Base-by-base conservation (phyloP, 371 early-diverging fungal genomes). In the Circinella umbellata region DNA sequence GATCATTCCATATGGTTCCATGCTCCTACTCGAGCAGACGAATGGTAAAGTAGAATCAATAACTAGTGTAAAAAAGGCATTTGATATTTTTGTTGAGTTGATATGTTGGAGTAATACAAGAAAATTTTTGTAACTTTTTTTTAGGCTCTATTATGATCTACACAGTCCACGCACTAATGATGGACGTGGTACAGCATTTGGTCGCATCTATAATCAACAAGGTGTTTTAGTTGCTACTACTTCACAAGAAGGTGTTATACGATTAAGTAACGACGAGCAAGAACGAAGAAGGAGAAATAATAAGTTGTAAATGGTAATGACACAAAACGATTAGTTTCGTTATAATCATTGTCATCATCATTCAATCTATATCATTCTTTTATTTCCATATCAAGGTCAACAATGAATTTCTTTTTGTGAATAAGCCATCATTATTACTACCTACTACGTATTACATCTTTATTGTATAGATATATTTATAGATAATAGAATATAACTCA, bases 1-100 rank as follows among this genome's bases (percentile, higher is more conserved):
- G 95, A 95, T 79, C 96, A 96, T 70, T 82, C 91, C 10, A 89
- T 96, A 73, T 96, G 96, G 96, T 96, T 96, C 79, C 96, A 97
- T 72, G 89, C 86, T 68, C 90, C 93, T 0, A 92, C 94, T 77
- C 82, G 92, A 34, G 94, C 94, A 5, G 96, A 96, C 74, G 95
- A 97, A 61, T 96, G 93, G 93, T 82, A 76, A 75, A 61, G 6
- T 9, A 42, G 6, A 42, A 42, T 1, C 0, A 9, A 42, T 42
- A 1, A 42, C 42, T 42, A 1, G 42, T 42, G 42, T 11, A 9
- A 11, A 42, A 42, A 42, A 42, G 3, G 6, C 3, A 27, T 27
- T 27, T 27, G 27, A 27, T 11, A 42, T 42, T 42, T 42, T 42
- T 42, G 11, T 42, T 11, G 6, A 42, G 65, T 49, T 15, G 11